Evolutionary conservation across 1,139 yeast species (phyloP).

Genomic region (Protomyces lactucae-debilis): DNA sequence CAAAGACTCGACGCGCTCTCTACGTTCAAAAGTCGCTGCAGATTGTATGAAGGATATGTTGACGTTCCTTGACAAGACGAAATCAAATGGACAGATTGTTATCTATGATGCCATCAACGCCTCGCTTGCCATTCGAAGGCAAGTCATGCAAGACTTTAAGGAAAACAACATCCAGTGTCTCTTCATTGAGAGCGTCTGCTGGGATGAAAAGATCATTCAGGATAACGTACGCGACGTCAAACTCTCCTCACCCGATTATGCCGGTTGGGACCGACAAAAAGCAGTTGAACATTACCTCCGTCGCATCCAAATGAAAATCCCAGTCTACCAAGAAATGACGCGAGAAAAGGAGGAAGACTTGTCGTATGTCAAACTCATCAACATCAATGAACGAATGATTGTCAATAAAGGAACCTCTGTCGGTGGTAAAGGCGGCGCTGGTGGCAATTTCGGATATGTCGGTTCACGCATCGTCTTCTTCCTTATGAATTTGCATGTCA

Average conservation of each 20-base stretch:
- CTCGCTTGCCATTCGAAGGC: slow-evolving; percentile 59
- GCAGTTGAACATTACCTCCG: slow-evolving; percentile 45
- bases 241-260: slow-evolving; percentile 78
- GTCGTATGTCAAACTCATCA: slow-evolving; percentile 73
- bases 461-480: slow-evolving; percentile 73
- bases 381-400: slow-evolving; percentile 82
- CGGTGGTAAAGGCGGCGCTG: slow-evolving; percentile 36
- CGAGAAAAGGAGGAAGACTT: slow-evolving; percentile 47
- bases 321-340: slow-evolving; percentile 46
- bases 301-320: slow-evolving; percentile 45
- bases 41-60: slow-evolving; percentile 67
- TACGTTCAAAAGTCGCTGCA: slow-evolving; percentile 57
- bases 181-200: slow-evolving; percentile 82
- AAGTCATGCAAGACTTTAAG: slow-evolving; percentile 52
- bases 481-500: slow-evolving; percentile 34
- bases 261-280: slow-evolving; percentile 56
- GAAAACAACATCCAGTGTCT: slow-evolving; percentile 64
- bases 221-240: slow-evolving; percentile 80
- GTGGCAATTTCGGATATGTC: slow-evolving; percentile 23
- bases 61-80: slow-evolving; percentile 53
- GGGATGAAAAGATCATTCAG: slow-evolving; percentile 63
- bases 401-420: slow-evolving; percentile 74
- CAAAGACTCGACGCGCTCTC: slow-evolving; percentile 49
- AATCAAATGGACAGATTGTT: slow-evolving; percentile 74
- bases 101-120: slow-evolving; percentile 95